Evolutionary conservation across 495 filamentous ascomycete genomes (phyloP).

Genomic region (Bathelium albidoporum): DNA sequence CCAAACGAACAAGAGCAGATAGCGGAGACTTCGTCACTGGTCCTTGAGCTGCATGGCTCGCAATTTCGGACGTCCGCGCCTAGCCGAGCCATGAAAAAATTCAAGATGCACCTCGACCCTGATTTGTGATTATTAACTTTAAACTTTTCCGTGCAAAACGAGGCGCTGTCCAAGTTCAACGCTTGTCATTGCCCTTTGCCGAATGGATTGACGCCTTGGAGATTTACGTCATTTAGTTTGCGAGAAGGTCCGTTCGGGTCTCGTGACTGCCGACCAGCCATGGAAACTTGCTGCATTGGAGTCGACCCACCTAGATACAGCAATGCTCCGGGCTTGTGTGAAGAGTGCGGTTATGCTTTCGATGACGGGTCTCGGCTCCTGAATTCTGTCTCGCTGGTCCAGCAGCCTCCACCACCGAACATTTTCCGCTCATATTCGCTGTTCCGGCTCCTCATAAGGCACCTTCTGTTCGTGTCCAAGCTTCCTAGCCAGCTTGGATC

Average conservation of each 20-base stretch:
- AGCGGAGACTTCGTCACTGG: conserved; percentile 36
- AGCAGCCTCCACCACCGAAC: not conserved
- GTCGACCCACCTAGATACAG: no score
- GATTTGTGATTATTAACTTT: conserved; percentile 16
- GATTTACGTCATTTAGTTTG: no score
- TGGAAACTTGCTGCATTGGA: no score
- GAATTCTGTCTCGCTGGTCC: not conserved
- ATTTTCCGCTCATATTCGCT: not conserved
- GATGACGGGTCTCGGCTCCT: not conserved
- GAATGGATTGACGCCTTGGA: no score
- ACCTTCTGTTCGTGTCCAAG: not conserved
- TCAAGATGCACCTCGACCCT: conserved; percentile 47
- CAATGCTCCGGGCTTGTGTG: no score
- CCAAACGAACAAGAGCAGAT: conserved; percentile 11
- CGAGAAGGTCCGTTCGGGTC: no score
- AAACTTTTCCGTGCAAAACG: no score
- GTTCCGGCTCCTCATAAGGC: not conserved
- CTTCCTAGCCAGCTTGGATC: conserved; percentile 1
- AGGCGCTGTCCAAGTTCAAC: no score
- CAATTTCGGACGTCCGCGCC: conserved; percentile 75
- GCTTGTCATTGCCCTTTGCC: no score
- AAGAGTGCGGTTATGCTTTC: no score
- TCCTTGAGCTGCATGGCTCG: conserved; percentile 81
- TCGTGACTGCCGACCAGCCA: no score
- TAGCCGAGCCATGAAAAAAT: conserved; percentile 82